Base-by-base conservation (phyloP, 2,329 filamentous ascomycete species). In the Colletotrichum liaoningense region DNA sequence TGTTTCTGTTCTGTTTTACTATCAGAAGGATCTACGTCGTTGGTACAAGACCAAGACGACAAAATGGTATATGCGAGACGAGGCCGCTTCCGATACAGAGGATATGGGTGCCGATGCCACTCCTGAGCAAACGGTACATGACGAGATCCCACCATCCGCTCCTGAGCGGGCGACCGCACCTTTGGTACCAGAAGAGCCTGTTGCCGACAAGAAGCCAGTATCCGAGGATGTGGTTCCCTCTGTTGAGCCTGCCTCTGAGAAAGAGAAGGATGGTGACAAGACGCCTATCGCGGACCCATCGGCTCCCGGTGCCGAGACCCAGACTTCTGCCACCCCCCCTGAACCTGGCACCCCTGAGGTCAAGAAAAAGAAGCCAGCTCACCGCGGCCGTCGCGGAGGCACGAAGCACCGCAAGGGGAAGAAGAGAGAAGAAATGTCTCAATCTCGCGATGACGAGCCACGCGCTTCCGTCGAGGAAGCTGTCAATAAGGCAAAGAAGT, bases 381-480 rank as follows among this genome's bases (percentile, higher is more conserved):
- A 93, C 68, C 88, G 93, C 68, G 93, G 93, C 4, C 88, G 90
- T n/a, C 89, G 93, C 60, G 93, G 93, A 26, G 93, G 93, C 2
- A 88, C 89, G 22, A 92, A 93, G 79, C 91, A 93, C 73, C 89
- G 90, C 74, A 90, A 90, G 72, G 87, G 86, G 16, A 87, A 88
- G 68, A 85, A 85, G 57, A 88, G 90, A 74, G 82, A 87, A 22
- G 86, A 91, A 16, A 82, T 83, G 2, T 88, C 88, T 0, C 84
- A 85, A 63, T 87, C 86, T 3, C 84, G 86, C 19, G 86, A 85
- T 12, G 89, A 90, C 57, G 87, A 86, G 4, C 78, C 79, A 0
- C 77, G 81, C 66, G 82, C 84, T 11, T 87, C 86, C 1, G 88
- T 92, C 63, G 92, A 94, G 57, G 92, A 92, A 46, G 88, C 87